phyloP scores from a whole-genome alignment of 495 filamentous ascomycete species.

The Podospora didyma region DNA sequence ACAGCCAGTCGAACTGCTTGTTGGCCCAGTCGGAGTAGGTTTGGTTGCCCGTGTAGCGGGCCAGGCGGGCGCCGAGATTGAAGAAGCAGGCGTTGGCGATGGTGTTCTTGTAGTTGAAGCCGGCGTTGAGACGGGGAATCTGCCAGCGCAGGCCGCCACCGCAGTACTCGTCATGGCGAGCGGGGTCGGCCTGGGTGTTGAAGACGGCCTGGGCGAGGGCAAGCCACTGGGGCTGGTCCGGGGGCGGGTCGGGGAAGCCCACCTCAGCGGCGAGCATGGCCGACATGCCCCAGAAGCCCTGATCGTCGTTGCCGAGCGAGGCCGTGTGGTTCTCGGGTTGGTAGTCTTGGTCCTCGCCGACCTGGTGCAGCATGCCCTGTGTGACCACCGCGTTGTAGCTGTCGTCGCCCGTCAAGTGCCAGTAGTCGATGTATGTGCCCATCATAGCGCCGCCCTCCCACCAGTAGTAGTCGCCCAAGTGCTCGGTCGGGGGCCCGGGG shows the following conservation, averaged over 20 bases:
- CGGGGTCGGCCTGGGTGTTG: constrained; percentile 61
- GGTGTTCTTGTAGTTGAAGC: constrained; percentile 83
- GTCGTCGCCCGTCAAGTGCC: constrained; percentile 62
- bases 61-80: constrained; percentile 72
- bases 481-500: constrained; percentile 45
- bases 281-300: constrained; percentile 79
- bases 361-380: constrained; percentile 60
- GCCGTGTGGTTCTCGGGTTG: constrained; percentile 68
- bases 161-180: constrained; percentile 57
- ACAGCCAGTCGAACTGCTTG: constrained; percentile 69
- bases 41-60: constrained; percentile 68
- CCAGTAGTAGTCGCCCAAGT: constrained; percentile 56
- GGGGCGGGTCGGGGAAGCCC: constrained; percentile 59
- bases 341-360: constrained; percentile 54
- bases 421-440: constrained; percentile 65
- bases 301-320: constrained; percentile 75
- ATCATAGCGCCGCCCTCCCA: constrained; percentile 47
- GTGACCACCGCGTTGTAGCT: constrained; percentile 58
- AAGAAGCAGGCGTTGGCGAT: constrained; percentile 63
- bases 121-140: constrained; percentile 66
- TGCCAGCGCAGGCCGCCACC: constrained; percentile 76
- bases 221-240: constrained; percentile 64
- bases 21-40: constrained; percentile 76
- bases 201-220: constrained; percentile 73
- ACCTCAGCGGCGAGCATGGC: constrained; percentile 72